Evolutionary conservation across 176 grass and related monocot genomes (phyloP).

Genomic region (Avena sativa): DNA sequence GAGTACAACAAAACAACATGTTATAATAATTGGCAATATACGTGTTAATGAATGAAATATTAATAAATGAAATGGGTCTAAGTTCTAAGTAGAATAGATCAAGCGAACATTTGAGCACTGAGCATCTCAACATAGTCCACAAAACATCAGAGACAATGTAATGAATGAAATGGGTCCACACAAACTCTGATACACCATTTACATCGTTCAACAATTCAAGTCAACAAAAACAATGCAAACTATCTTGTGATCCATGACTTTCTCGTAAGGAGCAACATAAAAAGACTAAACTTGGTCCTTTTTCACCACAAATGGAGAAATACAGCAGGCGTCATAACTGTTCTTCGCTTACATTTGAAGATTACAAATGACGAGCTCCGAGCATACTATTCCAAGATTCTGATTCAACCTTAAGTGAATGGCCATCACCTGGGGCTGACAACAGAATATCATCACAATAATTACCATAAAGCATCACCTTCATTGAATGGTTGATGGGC

Average conservation of each 20-base stretch:
- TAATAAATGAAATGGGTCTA: too few species aligned
- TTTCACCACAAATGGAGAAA: neutral
- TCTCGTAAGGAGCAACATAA: too few species aligned
- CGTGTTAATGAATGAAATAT: too few species aligned
- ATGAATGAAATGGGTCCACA: constrained; percentile 1
- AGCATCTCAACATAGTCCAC: too few species aligned
- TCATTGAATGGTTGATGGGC: neutral
- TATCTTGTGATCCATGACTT: neutral
- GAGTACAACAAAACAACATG: too few species aligned
- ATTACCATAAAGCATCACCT: neutral
- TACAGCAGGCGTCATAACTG: neutral
- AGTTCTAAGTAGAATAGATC: too few species aligned
- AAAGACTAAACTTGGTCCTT: neutral
- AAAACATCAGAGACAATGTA: neutral
- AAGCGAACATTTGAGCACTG: too few species aligned
- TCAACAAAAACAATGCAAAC: neutral
- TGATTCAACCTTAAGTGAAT: constrained; percentile 2
- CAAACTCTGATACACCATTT: neutral
- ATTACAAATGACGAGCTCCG: constrained; percentile 33
- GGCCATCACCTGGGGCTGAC: neutral
- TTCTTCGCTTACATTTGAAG: neutral
- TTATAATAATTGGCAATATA: too few species aligned
- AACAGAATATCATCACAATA: neutral
- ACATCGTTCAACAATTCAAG: neutral
- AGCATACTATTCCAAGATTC: constrained; percentile 47